Percentiles rank a stretch among this genome's conserved stretches.
phyloP scores from a whole-genome alignment of 2,329 filamentous ascomycete genomes.

The Fusarium sublunatum region DNA sequence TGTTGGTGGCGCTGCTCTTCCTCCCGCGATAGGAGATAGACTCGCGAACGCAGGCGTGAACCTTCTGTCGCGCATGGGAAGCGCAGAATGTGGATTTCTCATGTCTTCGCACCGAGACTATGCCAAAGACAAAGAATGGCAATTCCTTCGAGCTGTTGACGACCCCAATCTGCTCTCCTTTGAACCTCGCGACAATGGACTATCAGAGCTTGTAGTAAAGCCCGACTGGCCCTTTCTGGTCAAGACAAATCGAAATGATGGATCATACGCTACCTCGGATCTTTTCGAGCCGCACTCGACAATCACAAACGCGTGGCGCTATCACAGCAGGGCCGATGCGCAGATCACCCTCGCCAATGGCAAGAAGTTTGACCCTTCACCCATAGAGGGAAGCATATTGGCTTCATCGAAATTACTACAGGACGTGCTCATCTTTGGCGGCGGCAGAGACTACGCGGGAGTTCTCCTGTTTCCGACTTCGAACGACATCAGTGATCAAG shows the following conservation, averaged over 20 bases:
- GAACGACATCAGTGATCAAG: slow-evolving; percentile 43
- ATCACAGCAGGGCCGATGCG: slow-evolving; percentile 70
- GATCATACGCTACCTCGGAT: slow-evolving; percentile 72
- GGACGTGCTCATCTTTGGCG: slow-evolving; percentile 71
- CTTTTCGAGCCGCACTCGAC: slow-evolving; percentile 67
- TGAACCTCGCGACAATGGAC: slow-evolving; percentile 55
- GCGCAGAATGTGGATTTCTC: slow-evolving; percentile 74
- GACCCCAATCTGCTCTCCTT: slow-evolving; percentile 55
- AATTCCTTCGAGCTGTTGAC: slow-evolving; percentile 62
- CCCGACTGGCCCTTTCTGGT: slow-evolving; percentile 68
- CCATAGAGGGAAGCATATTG: slow-evolving; percentile 66
- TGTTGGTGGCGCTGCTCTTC: slow-evolving; percentile 71
- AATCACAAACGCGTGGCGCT: slow-evolving; percentile 68
- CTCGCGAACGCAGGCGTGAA: slow-evolving; percentile 64
- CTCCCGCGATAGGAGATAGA: slow-evolving; percentile 62
- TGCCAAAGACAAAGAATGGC: slow-evolving; percentile 66
- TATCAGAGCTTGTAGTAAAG: slow-evolving; percentile 67
- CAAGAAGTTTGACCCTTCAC: slow-evolving; percentile 75
- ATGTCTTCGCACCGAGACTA: slow-evolving; percentile 71
- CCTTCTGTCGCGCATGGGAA: slow-evolving; percentile 72
- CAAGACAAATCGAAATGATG: slow-evolving; percentile 67
- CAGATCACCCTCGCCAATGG: slow-evolving; percentile 72
- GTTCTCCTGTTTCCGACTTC: slow-evolving; percentile 62
- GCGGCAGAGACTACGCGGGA: slow-evolving; percentile 66
- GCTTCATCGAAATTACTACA: slow-evolving; percentile 56